Conservation (phyloP, 1,284 basidiomycete species). For the Neonothopanus nambi region DNA sequence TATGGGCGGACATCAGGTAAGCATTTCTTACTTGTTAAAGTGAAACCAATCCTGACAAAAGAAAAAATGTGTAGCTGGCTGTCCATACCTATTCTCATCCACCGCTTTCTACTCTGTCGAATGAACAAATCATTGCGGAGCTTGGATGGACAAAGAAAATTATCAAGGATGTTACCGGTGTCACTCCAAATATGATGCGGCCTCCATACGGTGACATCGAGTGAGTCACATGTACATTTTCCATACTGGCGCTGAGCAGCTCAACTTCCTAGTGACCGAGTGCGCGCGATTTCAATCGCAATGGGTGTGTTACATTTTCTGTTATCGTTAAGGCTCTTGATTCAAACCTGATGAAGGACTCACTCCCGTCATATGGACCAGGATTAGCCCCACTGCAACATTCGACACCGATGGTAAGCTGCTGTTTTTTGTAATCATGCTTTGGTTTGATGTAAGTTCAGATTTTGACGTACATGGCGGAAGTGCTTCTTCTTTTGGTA, state of each 20-base stretch:
- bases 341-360: conserved; percentile 32
- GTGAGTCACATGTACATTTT: conserved; percentile 32
- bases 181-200: conserved; percentile 66
- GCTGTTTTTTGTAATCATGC: background rate
- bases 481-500: conserved; percentile 52
- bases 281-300: conserved; percentile 73
- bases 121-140: conserved; percentile 86
- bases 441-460: conserved; percentile 21
- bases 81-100: conserved; percentile 74
- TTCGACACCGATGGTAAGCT: conserved; percentile 64
- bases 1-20: conserved; percentile 61
- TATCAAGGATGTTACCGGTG: conserved; percentile 77
- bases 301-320: conserved; percentile 43
- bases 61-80: no score
- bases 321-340: background rate
- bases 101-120: conserved; percentile 72
- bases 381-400: conserved; percentile 52
- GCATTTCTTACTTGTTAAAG: no score
- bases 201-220: conserved; percentile 64
- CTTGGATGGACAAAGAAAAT: conserved; percentile 86
- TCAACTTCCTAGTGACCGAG: conserved; percentile 61
- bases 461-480: conserved; percentile 80
- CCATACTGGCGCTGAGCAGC: background rate
- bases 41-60: no score
- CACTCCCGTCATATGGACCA: conserved; percentile 69